Conservation (phyloP, 1,284 basidiomycete genomes). For the Termitomyces sp. region DNA sequence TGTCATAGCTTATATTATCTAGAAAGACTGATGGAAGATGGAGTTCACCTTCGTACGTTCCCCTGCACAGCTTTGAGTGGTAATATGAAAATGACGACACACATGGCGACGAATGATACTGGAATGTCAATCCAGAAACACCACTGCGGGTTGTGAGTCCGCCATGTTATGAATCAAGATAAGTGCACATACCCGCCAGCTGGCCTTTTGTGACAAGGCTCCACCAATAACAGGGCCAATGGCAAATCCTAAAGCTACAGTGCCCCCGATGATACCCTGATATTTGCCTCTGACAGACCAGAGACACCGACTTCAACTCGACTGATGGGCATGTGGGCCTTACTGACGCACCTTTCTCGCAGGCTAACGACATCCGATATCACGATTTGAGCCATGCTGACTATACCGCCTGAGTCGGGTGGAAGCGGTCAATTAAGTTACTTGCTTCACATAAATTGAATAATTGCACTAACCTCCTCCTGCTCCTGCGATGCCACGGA, state of each 20-base stretch:
- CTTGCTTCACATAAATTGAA: neutral
- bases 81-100: conserved; percentile 54
- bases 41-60: conserved; percentile 38
- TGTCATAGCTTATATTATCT: conserved; percentile 16
- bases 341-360: conserved; percentile 40
- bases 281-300: conserved; percentile 48
- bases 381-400: conserved; percentile 62
- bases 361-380: conserved; percentile 62
- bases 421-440: neutral
- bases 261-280: conserved; percentile 55
- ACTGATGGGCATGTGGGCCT: neutral
- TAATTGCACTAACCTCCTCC: conserved; percentile 43
- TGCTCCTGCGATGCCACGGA: conserved; percentile 62
- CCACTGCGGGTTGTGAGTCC: conserved; percentile 34
- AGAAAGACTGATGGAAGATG: neutral
- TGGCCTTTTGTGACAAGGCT: conserved; percentile 46
- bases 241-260: conserved; percentile 46
- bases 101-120: conserved; percentile 45
- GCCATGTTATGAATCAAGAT: neutral
- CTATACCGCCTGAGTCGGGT: conserved; percentile 40
- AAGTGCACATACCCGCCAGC: conserved; percentile 50
- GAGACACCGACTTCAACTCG: neutral
- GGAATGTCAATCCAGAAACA: conserved; percentile 69
- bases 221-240: conserved; percentile 60
- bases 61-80: conserved; percentile 65